Evolutionary conservation across 441 rosid species (phyloP).

Genomic region (Aquilaria agallochum): DNA sequence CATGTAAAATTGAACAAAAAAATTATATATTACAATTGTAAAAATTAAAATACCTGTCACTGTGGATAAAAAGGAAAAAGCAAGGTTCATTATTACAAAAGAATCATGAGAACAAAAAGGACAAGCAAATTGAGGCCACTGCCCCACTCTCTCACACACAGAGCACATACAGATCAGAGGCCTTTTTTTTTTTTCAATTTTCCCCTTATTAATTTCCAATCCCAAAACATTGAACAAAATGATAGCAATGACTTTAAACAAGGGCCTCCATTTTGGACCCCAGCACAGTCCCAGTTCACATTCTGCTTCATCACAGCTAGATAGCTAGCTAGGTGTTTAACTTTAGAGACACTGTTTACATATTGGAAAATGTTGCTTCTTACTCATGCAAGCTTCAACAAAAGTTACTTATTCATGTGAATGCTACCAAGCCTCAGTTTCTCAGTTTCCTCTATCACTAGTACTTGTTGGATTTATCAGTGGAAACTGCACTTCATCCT

Average conservation of each 20-base stretch:
- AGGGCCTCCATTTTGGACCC: slow-evolving; percentile 64
- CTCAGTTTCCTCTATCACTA: background rate
- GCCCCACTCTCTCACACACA: slow-evolving; percentile 54
- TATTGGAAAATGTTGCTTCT: background rate
- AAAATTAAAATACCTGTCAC: slow-evolving; percentile 29
- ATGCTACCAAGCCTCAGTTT: slow-evolving; percentile 1
- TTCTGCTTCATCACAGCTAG: slow-evolving; percentile 8
- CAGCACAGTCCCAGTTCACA: slow-evolving; percentile 37
- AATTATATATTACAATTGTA: too few relatives aligned
- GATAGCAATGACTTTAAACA: slow-evolving; percentile 26
- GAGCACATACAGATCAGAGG: slow-evolving; percentile 39
- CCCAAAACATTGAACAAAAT: slow-evolving; percentile 12
- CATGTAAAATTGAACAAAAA: too few relatives aligned
- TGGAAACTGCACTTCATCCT: too few relatives aligned
- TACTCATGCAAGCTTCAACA: background rate
- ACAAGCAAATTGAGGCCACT: slow-evolving; percentile 51
- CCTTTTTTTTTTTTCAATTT: slow-evolving; percentile 10
- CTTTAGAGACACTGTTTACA: slow-evolving; percentile 3
- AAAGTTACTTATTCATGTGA: slow-evolving; percentile 10
- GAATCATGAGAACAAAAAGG: slow-evolving; percentile 54
- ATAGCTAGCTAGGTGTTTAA: background rate
- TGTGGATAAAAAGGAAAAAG: slow-evolving; percentile 28
- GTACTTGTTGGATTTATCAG: too few relatives aligned
- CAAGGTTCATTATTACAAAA: slow-evolving; percentile 47
- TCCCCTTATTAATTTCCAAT: slow-evolving; percentile 25